These are phyloP conservation scores for Dichotomopilus funicola DNA, from an alignment of 2,329 filamentous ascomycete species.

Conservation along the genomic window DNA sequence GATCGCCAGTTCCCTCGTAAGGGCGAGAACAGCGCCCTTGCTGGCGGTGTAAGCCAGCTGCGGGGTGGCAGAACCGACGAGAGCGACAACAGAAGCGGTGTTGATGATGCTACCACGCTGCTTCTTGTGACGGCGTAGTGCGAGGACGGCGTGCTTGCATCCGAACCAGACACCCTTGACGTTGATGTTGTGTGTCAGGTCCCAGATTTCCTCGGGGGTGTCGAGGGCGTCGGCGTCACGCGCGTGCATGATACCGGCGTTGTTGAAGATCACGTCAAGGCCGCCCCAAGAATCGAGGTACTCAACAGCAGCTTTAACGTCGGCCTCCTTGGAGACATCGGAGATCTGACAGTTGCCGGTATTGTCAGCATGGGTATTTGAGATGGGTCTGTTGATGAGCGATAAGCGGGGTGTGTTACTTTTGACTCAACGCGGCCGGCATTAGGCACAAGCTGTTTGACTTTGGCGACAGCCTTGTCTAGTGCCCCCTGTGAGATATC, in stretches of 20 bases:
- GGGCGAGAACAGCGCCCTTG: slow-evolving; percentile 84
- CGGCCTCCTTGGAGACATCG: slow-evolving; percentile 80
- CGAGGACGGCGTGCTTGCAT: slow-evolving; percentile 81
- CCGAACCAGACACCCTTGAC: slow-evolving; percentile 98
- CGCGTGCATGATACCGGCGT: slow-evolving; percentile 93
- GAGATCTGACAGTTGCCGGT: slow-evolving; percentile 33
- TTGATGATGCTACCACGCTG: slow-evolving; percentile 79
- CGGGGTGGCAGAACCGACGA: slow-evolving; percentile 80
- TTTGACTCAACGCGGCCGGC: slow-evolving; percentile 54
- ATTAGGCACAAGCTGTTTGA: slow-evolving; percentile 63
- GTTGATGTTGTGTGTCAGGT: slow-evolving; percentile 88
- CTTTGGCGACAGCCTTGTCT: slow-evolving; percentile 64
- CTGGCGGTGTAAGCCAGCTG: slow-evolving; percentile 90
- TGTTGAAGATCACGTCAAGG: slow-evolving; percentile 92
- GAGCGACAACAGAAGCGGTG: slow-evolving; percentile 80
- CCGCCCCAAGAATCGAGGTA: slow-evolving; percentile 78
- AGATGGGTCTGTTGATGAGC: background rate
- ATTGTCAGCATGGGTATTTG: background rate
- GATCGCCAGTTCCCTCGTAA: slow-evolving; percentile 87
- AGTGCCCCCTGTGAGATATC: slow-evolving; percentile 77
- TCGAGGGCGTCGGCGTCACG: slow-evolving; percentile 72
- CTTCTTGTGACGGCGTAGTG: slow-evolving; percentile 75
- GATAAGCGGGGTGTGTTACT: slow-evolving; percentile 27
- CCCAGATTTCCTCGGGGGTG: slow-evolving; percentile 88
- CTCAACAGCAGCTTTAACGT: slow-evolving; percentile 70